phyloP scores from a whole-genome alignment of 2,329 filamentous ascomycete genomes.

The Mycosphaerella sp. region DNA sequence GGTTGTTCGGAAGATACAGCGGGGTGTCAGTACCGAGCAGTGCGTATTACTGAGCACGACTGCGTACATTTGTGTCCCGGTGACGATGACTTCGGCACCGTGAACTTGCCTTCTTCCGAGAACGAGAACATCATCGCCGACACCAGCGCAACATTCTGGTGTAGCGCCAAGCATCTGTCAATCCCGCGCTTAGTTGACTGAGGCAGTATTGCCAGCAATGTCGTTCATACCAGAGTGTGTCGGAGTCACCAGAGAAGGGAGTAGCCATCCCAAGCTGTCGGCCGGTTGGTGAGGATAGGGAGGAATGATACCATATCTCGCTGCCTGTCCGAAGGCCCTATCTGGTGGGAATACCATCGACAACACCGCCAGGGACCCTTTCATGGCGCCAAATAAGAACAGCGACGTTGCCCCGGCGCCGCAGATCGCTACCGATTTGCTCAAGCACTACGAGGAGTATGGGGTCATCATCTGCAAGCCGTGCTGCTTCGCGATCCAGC shows the following conservation, averaged over 20 bases:
- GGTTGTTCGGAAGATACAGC: background rate
- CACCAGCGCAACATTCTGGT: background rate
- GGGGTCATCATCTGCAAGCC: conserved; percentile 18
- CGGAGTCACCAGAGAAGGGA: background rate
- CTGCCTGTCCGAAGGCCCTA: background rate
- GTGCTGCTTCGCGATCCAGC: conserved; percentile 19
- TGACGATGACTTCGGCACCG: background rate
- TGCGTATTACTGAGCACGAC: background rate
- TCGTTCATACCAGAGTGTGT: background rate
- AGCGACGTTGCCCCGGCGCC: background rate
- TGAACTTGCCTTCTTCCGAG: background rate
- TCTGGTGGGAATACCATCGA: background rate
- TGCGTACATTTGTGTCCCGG: too few relatives aligned
- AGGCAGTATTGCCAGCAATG: background rate
- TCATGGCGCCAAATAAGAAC: background rate
- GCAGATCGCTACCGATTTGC: conserved; percentile 1
- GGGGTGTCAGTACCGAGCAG: background rate
- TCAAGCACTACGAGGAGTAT: conserved; percentile 17
- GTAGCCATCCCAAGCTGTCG: too few relatives aligned
- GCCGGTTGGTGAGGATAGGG: too few relatives aligned
- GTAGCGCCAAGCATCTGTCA: background rate
- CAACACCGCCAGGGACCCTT: background rate
- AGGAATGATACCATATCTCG: background rate
- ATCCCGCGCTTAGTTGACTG: background rate
- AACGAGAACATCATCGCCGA: background rate